Conservation (phyloP, 2,329 filamentous ascomycete species). For the Lasiodiplodia citricola region DNA sequence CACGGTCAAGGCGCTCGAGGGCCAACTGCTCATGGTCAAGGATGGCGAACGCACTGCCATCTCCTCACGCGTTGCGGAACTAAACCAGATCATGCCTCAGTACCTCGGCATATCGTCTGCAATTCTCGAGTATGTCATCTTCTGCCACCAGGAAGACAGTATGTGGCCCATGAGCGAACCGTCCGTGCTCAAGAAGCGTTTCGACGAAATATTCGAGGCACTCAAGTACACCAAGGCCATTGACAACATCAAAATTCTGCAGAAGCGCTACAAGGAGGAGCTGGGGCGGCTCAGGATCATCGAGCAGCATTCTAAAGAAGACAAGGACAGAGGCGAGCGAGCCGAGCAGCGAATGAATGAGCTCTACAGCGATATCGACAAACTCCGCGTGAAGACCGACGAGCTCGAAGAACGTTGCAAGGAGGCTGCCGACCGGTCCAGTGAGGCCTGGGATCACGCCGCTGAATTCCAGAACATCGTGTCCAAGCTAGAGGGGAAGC, state of each 20-base stretch:
- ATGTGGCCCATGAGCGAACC: slow-evolving; percentile 96
- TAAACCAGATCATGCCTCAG: slow-evolving; percentile 83
- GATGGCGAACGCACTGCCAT: slow-evolving; percentile 80
- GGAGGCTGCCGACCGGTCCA: slow-evolving; percentile 55
- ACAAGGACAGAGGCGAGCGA: slow-evolving; percentile 83
- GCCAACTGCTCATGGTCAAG: slow-evolving; percentile 74
- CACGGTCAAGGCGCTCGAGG: slow-evolving; percentile 83
- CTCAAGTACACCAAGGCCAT: slow-evolving; percentile 97
- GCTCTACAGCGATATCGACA: slow-evolving; percentile 70
- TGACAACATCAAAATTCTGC: slow-evolving; percentile 86
- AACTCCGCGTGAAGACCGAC: slow-evolving; percentile 37
- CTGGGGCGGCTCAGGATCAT: slow-evolving; percentile 74
- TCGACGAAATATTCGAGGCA: slow-evolving; percentile 97
- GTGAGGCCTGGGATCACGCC: slow-evolving; percentile 73
- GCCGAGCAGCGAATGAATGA: slow-evolving; percentile 58
- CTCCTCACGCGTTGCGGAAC: slow-evolving; percentile 79
- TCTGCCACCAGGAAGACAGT: slow-evolving; percentile 98
- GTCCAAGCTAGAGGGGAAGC: slow-evolving; percentile 76
- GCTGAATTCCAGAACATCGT: slow-evolving; percentile 77
- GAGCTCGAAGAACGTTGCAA: slow-evolving; percentile 40
- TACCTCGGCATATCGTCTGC: slow-evolving; percentile 89
- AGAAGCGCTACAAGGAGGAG: slow-evolving; percentile 81
- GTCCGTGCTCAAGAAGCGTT: slow-evolving; percentile 83
- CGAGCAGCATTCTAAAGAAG: slow-evolving; percentile 77
- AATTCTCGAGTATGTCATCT: slow-evolving; percentile 92